Evolutionary conservation across 2,329 filamentous ascomycete species (phyloP), one percentile per base, ranked within the genome.

Genomic region (Aspergillus amoenus): DNA sequence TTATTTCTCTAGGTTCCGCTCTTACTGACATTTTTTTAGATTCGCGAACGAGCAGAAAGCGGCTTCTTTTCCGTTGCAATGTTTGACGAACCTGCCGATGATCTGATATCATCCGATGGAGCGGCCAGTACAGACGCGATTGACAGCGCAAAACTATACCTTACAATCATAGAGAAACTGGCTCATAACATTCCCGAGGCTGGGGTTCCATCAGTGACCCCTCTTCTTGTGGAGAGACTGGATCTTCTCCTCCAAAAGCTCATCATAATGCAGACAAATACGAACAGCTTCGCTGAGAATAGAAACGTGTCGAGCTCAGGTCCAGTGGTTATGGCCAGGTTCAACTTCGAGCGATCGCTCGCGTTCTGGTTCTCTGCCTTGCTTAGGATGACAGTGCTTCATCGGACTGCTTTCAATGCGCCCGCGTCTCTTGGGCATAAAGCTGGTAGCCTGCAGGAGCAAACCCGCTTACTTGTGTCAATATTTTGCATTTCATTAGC

Each of bases 361-460:
- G 67, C 69, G 8, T 73, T 76, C 54, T 77, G 75, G 73, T 73
- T 76, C 55, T 75, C 70, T n/a, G 66, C 74, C 39, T 60, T 79
- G 34, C 66, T 78, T 5, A 68, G 73, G 40, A 71, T 78, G 59
- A 64, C 76, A 9, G 66, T 73, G 30, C 68, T 78, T 24, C 76
- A 79, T 43, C 74, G 74, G 12, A 64, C 70, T 15, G 68, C 71
- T 3, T 74, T 78, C 60, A 63, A 61, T 39, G 55, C 64, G 47
- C 55, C 64, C 15, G 17, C 44, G 43, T 54, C 64, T 52, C 55
- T 63, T 55, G 61, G 61, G 57, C 44, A 65, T 40, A 66, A 68
- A 52, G 39, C 63, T 61, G 64, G 64, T 43, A 52, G 62, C 57
- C 64, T 69, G 21, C 70, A 67, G 32, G 73, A 73, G 53, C 73